Evolutionary conservation across 163 green algal genomes (phyloP), one percentile per base, ranked within the genome.

Genomic region (Trebouxiophyceae sp.): DNA sequence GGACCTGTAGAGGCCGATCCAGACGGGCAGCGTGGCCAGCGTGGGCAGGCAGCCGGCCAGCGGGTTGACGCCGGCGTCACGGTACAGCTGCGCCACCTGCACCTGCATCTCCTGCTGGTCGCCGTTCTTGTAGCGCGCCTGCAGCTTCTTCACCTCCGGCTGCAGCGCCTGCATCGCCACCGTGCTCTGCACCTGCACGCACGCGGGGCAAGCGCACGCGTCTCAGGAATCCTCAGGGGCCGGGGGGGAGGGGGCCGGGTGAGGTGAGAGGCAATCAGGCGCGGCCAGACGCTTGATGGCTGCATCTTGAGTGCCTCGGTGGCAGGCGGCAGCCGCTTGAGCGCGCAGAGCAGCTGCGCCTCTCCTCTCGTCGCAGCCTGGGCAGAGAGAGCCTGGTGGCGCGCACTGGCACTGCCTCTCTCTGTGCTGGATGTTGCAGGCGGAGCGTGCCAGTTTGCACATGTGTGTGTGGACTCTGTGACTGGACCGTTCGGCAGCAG

Each of bases 121-220:
- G 28, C 65, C 34, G 22, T 57, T 60, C 54, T 77, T 75, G 63
- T 90, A 90, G 70, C 81, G 83, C 31, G 84, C 81, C 76, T 98
- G 88, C 61, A 99, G 84, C 64, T 92, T 87, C 80, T 97, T 96
- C n/a, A 99, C 80, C 29, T 74, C 68, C 4, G 94, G 94, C 77
- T 93, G 79, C 46, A 99, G 68, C 5, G 84, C 77, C 76, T 98
- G 92, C 67, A 97, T 88, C 20, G 84, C 77, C 34, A 97, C 69
- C 4, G 89, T 95, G 22, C 85, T 93, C 78, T 97, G 84, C 46
- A 98, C 90, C 89, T 96, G 78, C 32, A 60, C 2, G 19, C 39
- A 4, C 39, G 39, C 8, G 39, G 39, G 39, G 8, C 39, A 50
- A n/a, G n/a, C n/a, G n/a, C n/a, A n/a, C n/a, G n/a, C n/a, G n/a